phyloP scores from a whole-genome alignment of 371 early-diverging fungal species.

The Rozella allomycis region DNA sequence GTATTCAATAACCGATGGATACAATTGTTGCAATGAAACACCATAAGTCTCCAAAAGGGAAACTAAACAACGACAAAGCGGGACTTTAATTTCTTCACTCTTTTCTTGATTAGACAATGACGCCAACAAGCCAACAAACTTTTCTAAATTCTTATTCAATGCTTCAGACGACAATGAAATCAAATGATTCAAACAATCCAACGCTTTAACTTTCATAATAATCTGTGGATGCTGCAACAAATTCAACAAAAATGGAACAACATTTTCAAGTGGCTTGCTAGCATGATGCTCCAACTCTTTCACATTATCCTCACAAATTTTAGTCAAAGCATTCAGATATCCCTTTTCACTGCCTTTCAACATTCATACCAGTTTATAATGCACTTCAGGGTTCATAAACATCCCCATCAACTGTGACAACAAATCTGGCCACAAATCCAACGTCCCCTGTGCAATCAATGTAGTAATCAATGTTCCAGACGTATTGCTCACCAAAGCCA shows the following conservation, averaged over 20 bases:
- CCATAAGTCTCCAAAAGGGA: conserved; percentile 59
- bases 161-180: conserved; percentile 41
- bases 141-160: conserved; percentile 41
- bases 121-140: conserved; percentile 57
- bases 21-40: conserved; percentile 52
- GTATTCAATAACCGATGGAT: conserved; percentile 63
- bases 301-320: conserved; percentile 77
- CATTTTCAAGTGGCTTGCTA: conserved; percentile 45
- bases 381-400: conserved; percentile 37
- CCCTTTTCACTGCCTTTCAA: conserved; percentile 55
- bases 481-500: no score
- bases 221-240: conserved; percentile 49
- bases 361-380: conserved; percentile 9
- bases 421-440: conserved; percentile 71
- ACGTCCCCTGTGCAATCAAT: no score
- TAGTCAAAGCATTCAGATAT: conserved; percentile 57
- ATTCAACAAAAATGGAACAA: conserved; percentile 63
- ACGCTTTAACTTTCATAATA: conserved; percentile 47
- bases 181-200: conserved; percentile 56
- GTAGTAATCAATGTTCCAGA: no score
- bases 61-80: conserved; percentile 79
- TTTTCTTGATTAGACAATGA: conserved; percentile 55
- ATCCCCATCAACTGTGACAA: conserved; percentile 47
- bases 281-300: conserved; percentile 49
- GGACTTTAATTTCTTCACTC: conserved; percentile 54